These are phyloP conservation scores for Podospora pseudopauciseta DNA, from an alignment of 495 filamentous ascomycete species.

Conservation along the genomic window DNA sequence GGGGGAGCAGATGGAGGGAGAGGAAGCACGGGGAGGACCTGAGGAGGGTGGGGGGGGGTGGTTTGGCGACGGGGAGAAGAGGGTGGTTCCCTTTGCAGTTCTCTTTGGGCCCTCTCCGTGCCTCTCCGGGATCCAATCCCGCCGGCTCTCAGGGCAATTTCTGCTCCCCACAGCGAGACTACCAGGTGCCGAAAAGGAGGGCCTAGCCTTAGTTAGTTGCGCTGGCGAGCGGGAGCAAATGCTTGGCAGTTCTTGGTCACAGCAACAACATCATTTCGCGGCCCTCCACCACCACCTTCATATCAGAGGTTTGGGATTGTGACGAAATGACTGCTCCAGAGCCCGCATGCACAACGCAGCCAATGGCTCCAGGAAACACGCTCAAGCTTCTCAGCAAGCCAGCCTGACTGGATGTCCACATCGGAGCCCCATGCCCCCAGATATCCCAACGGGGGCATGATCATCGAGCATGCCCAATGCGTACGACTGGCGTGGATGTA, in stretches of 20 bases:
- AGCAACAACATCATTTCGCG: not conserved
- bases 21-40: not conserved
- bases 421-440: not conserved
- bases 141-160: constrained; percentile 11
- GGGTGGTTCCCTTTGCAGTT: not conserved
- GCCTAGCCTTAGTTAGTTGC: not conserved
- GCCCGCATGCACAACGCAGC: not conserved
- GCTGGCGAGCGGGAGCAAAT: not conserved
- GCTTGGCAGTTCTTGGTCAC: constrained; percentile 8
- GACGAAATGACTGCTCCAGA: not conserved
- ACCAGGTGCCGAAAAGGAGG: constrained; percentile 10
- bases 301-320: not conserved
- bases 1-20: not conserved
- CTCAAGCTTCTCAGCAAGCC: not conserved
- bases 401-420: not conserved
- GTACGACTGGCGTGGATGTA: not conserved
- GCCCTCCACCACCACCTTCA: not conserved
- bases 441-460: not conserved
- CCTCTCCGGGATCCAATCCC: constrained; percentile 5
- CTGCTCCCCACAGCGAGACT: constrained; percentile 7
- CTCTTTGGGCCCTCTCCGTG: too few relatives aligned
- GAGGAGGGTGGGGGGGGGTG: not conserved
- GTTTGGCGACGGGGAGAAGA: not conserved
- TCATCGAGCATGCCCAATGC: not conserved
- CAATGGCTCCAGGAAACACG: not conserved